Percentiles rank a stretch among this genome's conserved stretches.
phyloP scores from a whole-genome alignment of 163 green algal genomes.

The Chlorella variabilis region DNA sequence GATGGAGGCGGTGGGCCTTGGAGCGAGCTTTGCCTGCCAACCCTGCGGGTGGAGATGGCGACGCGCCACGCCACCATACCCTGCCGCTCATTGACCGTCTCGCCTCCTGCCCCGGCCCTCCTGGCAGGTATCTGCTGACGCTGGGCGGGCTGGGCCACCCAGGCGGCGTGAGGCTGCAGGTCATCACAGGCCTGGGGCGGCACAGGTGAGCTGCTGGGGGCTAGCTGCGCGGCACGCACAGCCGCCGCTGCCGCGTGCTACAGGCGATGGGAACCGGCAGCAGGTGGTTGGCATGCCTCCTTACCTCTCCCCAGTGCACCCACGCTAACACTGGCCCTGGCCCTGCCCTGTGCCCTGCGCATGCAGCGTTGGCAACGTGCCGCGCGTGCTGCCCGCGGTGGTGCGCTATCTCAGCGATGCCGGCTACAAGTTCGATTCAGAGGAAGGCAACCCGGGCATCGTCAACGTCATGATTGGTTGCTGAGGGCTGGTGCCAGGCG shows the following conservation, averaged over 20 bases:
- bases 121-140: conserved; percentile 18
- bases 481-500: too few relatives aligned
- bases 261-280: neutral
- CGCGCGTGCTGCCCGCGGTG: conserved; percentile 37
- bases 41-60: too few relatives aligned
- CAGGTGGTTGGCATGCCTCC: neutral
- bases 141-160: conserved; percentile 38
- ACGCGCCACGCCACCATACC: too few relatives aligned
- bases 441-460: conserved; percentile 27
- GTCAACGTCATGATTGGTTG: conserved; percentile 27
- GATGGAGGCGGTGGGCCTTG: too few relatives aligned
- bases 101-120: too few relatives aligned
- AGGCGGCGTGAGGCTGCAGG: conserved; percentile 37
- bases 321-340: too few relatives aligned
- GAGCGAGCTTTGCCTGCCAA: too few relatives aligned
- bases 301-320: too few relatives aligned
- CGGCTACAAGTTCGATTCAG: conserved; percentile 31
- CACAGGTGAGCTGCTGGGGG: conserved; percentile 43
- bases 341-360: too few relatives aligned
- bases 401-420: conserved; percentile 37
- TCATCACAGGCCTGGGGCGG: conserved; percentile 32
- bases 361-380: conserved; percentile 22
- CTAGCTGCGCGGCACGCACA: neutral
- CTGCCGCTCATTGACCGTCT: too few relatives aligned
- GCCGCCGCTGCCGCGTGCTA: neutral